phyloP scores from a whole-genome alignment of 2,329 filamentous ascomycete genomes.

The Rhynchosporium secalis region DNA sequence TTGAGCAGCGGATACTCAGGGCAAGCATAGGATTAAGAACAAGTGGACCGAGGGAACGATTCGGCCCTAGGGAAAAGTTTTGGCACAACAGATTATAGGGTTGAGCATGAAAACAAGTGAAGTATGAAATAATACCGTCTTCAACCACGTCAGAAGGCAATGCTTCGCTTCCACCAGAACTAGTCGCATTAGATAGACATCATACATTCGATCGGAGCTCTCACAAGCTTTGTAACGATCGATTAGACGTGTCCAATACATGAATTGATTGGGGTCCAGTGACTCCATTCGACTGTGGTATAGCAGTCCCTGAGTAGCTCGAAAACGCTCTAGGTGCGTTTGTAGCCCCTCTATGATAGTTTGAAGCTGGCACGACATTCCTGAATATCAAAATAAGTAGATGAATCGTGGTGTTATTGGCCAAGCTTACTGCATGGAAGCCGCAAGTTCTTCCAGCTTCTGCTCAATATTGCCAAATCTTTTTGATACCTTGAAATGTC shows the following conservation, averaged over 20 bases:
- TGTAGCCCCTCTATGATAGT: neutral
- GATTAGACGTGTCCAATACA: neutral
- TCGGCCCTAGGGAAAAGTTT: neutral
- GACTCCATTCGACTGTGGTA: neutral
- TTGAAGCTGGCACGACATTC: constrained; percentile 10
- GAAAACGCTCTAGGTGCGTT: neutral
- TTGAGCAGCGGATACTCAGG: constrained; percentile 25
- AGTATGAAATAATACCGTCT: constrained; percentile 25
- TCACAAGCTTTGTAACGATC: neutral
- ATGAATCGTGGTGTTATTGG: neutral
- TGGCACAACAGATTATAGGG: constrained; percentile 24
- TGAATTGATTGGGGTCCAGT: neutral
- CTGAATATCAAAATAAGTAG: neutral
- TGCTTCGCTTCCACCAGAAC: neutral
- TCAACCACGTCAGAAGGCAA: constrained; percentile 22
- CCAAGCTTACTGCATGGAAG: constrained; percentile 21
- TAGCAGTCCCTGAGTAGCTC: neutral
- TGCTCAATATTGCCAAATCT: constrained; percentile 28
- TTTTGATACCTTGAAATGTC: constrained; percentile 17
- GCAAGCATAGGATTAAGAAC: constrained; percentile 28
- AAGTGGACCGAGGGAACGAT: neutral
- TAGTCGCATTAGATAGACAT: neutral
- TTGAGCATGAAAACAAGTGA: constrained; percentile 27
- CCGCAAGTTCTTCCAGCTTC: constrained; percentile 26
- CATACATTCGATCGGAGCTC: neutral